phyloP scores from a whole-genome alignment of 2,329 filamentous ascomycete genomes.

The Alternaria brassicae region DNA sequence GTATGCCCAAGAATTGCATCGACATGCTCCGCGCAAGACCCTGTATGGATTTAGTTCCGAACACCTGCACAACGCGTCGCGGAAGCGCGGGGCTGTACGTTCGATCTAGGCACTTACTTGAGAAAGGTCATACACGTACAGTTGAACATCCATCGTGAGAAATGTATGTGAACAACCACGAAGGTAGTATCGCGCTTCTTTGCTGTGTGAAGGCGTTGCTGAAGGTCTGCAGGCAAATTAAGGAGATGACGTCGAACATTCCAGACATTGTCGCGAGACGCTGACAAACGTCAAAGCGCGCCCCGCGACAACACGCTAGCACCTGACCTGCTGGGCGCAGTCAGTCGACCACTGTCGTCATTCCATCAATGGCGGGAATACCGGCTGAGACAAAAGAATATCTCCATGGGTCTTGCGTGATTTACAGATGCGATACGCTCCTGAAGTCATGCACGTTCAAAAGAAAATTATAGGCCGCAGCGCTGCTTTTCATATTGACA shows the following conservation, averaged over 20 bases:
- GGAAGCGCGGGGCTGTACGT: not conserved
- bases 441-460: too few relatives aligned
- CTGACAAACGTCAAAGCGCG: conserved; percentile 5
- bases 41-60: conserved; percentile 40
- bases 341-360: not conserved
- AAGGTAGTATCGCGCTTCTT: not conserved
- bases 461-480: too few relatives aligned
- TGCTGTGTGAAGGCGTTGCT: conserved; percentile 1
- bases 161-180: not conserved
- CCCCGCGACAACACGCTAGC: conserved; percentile 26
- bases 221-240: not conserved
- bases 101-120: conserved; percentile 35
- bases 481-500: too few relatives aligned
- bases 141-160: conserved; percentile 56
- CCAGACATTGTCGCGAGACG: too few relatives aligned
- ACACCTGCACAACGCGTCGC: not conserved
- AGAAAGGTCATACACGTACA: conserved; percentile 62
- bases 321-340: conserved; percentile 23
- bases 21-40: conserved; percentile 65
- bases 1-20: conserved; percentile 66
- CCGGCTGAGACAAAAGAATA: too few relatives aligned
- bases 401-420: too few relatives aligned
- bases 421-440: too few relatives aligned
- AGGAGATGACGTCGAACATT: conserved; percentile 27
- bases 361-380: too few relatives aligned